Percentiles rank a stretch among this genome's conserved stretches.
Evolutionary conservation across 352 stramenopile species (phyloP).

Genomic region (Thalassiosira hispida): DNA sequence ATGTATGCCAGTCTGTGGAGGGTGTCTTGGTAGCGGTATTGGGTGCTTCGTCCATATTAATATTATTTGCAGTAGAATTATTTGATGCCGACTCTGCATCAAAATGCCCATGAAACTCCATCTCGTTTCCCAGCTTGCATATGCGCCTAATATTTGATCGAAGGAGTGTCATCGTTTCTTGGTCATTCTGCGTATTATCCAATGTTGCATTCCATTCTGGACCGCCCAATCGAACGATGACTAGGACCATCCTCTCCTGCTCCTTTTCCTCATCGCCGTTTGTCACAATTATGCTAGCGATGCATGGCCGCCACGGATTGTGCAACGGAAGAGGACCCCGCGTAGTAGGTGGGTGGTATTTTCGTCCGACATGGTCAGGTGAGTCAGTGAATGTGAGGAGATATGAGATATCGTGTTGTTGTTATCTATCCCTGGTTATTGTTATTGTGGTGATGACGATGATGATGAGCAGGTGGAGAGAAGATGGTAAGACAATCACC

Average conservation of each 20-base stretch:
- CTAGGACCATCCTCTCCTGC: conserved; percentile 19
- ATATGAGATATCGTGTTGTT: too few species aligned
- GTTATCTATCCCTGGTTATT: too few species aligned
- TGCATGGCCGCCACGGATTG: conserved; percentile 36
- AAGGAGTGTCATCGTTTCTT: conserved; percentile 27
- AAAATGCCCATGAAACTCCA: conserved; percentile 48
- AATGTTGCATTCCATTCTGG: conserved; percentile 18
- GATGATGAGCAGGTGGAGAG: too few species aligned
- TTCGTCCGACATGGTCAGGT: too few species aligned
- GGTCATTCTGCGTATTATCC: not conserved
- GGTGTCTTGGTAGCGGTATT: not conserved
- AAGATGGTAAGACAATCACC: too few species aligned
- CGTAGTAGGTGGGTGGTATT: not conserved
- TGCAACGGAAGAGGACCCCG: conserved; percentile 36
- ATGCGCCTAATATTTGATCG: conserved; percentile 62
- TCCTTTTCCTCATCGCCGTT: not conserved
- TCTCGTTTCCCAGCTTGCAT: conserved; percentile 76
- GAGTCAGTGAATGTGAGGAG: too few species aligned
- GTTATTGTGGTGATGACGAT: too few species aligned
- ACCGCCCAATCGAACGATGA: conserved; percentile 43
- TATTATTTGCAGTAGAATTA: not conserved
- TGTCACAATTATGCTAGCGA: conserved; percentile 27
- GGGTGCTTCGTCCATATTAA: not conserved
- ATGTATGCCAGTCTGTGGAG: conserved; percentile 11
- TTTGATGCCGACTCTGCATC: not conserved